Base-by-base conservation (phyloP, 345 rosid species). In the Corymbia maculata region DNA sequence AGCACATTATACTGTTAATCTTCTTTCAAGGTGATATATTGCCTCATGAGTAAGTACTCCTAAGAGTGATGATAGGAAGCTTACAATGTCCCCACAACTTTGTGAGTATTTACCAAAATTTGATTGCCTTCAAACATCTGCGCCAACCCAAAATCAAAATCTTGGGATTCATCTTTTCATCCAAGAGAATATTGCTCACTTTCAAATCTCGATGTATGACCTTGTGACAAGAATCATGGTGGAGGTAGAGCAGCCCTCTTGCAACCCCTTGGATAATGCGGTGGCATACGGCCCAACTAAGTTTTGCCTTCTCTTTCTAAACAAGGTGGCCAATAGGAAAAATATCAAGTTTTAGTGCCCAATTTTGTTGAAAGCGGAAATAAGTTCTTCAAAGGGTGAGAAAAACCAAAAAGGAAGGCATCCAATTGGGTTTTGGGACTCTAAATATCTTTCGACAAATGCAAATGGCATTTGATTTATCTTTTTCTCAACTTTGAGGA, bases 141-240 rank as follows among this genome's bases (percentile, higher is more conserved):
- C 6, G 93, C 93, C 80, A 88, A 85, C 14, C 93, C 93, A 87
- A 93, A 93, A 86, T 93, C 93, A 30, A 93, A 42, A 92, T 92
- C 87, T 88, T 93, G 13, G 92, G 91, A 24, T 89, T 91, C 93
- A 92, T 89, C 19, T 86, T 90, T 7, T 28, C 90, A 66, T 92
- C 93, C 15, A 92, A 86, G 45, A 90, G 88, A 85, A 91, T 86
- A 82, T 93, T 91, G 87, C 93, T 89, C 8, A 89, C 61, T 52
- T 92, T 93, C 36, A 92, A 68, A 87, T 93, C 93, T 50, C 93
- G 87, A 50, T 92, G 94, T 52, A 93, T 88, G 21, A 93, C 90
- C 85, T 84, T 87, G 6, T 88, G 86, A 28, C 92, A 88, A 2
- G 89, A 93, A 51, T 93, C 93, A 36, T 85, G 86, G 70, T 92